Percentiles rank a stretch among this genome's conserved stretches.
Conservation (phyloP, 257 asterid species). For the Solanum pimpinellifolium region DNA sequence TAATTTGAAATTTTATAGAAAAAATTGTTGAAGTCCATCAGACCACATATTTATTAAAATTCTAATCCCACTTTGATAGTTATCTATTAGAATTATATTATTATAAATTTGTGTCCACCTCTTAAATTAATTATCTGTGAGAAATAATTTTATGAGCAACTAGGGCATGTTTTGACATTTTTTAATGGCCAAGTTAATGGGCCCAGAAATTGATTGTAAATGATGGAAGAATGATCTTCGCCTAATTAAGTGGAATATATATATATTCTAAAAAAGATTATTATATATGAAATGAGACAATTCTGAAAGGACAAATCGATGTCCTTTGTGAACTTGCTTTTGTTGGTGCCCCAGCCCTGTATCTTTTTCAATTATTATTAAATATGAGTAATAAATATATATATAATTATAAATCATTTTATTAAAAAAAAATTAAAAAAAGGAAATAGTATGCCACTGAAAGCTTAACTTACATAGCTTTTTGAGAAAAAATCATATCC, state of each 20-base stretch:
- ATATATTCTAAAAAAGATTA: neutral
- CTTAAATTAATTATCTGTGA: neutral
- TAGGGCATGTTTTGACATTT: neutral
- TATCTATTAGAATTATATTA: neutral
- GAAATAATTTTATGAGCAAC: neutral
- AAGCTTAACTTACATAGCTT: no score
- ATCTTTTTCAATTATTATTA: neutral
- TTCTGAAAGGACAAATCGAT: neutral
- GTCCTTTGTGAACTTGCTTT: neutral
- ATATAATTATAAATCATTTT: no score
- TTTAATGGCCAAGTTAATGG: neutral
- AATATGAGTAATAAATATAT: no score
- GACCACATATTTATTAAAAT: no score
- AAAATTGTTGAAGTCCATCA: no score
- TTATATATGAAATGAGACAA: neutral
- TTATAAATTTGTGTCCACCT: neutral
- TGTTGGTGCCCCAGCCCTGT: neutral
- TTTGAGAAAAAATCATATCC: neutral
- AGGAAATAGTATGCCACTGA: no score
- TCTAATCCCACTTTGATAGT: no score
- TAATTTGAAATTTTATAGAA: no score
- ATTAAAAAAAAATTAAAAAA: no score
- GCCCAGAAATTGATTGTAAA: neutral
- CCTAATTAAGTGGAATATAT: neutral
- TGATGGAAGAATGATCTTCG: neutral